phyloP scores from a whole-genome alignment of 352 stramenopile genomes.

The Phytopythium sindhum region DNA sequence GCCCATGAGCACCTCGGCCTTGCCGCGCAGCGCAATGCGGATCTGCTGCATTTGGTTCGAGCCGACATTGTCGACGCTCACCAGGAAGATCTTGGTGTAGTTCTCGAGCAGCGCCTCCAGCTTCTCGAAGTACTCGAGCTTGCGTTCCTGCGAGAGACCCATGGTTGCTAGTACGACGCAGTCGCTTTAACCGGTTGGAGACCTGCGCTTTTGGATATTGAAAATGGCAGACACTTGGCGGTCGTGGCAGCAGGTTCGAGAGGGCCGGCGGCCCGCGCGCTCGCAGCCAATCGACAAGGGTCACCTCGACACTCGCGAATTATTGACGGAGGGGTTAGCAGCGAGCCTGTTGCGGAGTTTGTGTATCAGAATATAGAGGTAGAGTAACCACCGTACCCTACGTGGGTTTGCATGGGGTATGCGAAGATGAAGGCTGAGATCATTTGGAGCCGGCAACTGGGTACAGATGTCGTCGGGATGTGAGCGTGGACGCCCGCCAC shows the following conservation, averaged over 20 bases:
- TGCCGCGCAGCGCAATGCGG: constrained; percentile 92
- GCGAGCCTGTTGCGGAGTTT: not conserved
- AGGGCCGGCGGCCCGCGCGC: no score
- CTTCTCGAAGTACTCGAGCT: constrained; percentile 97
- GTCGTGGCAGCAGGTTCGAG: no score
- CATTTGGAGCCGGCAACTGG: not conserved
- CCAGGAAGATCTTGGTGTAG: constrained; percentile 98
- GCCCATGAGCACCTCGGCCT: constrained; percentile 98
- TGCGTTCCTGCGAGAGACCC: constrained; percentile 96
- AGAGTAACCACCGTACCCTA: not conserved
- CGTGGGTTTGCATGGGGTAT: not conserved
- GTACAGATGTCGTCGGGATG: not conserved
- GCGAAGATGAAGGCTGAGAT: not conserved
- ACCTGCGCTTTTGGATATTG: constrained; percentile 75
- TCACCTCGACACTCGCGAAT: not conserved
- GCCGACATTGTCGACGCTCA: constrained; percentile 99
- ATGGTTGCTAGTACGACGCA: constrained; percentile 77
- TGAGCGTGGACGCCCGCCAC: not conserved
- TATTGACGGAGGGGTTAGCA: not conserved
- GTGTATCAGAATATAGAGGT: not conserved
- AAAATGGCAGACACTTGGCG: not conserved
- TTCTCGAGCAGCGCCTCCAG: constrained; percentile 94
- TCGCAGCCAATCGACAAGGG: constrained; percentile 1
- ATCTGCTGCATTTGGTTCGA: constrained; percentile 99
- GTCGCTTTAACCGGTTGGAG: constrained; percentile 87